Conservation (phyloP, 2,329 filamentous ascomycete species). For the Fusarium sp. region DNA sequence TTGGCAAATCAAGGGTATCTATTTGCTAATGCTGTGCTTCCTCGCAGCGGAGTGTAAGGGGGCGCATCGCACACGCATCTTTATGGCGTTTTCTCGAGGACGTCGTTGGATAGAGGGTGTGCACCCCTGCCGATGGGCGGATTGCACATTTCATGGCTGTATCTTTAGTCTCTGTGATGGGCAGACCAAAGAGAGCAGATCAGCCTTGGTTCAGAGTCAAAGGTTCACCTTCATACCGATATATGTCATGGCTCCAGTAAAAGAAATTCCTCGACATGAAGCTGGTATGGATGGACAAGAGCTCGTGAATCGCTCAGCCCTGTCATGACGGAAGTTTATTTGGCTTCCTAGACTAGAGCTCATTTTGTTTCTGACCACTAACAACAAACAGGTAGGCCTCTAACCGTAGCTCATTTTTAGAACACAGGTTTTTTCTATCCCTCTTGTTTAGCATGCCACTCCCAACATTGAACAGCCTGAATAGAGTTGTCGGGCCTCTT, state of each 20-base stretch:
- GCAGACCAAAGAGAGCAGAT: background rate
- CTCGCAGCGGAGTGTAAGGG: background rate
- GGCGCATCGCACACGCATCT: background rate
- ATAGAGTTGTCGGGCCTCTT: slow-evolving; percentile 1
- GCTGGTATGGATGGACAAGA: slow-evolving; percentile 20
- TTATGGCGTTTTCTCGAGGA: slow-evolving; percentile 19
- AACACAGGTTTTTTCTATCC: background rate
- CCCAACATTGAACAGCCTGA: background rate
- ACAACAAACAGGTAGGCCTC: background rate
- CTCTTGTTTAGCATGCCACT: background rate
- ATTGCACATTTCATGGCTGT: slow-evolving; percentile 9
- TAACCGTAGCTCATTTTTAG: background rate
- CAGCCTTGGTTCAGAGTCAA: slow-evolving; percentile 2
- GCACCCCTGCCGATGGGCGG: slow-evolving; percentile 17
- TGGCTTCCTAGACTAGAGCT: slow-evolving; percentile 6
- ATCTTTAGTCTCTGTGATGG: background rate
- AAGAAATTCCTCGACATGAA: slow-evolving; percentile 30
- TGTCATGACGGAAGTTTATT: slow-evolving; percentile 31
- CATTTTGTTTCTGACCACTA: slow-evolving; percentile 3
- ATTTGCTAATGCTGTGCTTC: background rate
- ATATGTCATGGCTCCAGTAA: slow-evolving; percentile 14
- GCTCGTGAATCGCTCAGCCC: slow-evolving; percentile 25
- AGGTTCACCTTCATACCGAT: slow-evolving; percentile 14
- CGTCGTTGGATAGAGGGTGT: slow-evolving; percentile 12
- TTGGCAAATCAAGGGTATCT: slow-evolving; percentile 15